Base-by-base conservation (phyloP, 768 basidiomycete genomes). In the Tulasnella calospora region DNA sequence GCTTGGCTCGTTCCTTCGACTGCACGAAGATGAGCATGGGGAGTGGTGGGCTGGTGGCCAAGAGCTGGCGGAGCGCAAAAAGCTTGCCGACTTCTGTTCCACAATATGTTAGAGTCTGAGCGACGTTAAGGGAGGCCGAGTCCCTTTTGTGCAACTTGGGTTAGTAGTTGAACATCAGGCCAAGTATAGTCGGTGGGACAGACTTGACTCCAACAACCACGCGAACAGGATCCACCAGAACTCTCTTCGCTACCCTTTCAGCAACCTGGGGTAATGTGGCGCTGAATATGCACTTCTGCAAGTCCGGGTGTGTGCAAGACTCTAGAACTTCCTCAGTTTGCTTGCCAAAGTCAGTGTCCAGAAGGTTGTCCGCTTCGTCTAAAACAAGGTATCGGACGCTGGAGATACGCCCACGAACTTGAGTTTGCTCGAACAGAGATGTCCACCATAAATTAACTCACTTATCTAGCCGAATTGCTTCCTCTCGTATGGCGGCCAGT, bases 181-280 rank as follows among this genome's bases (percentile, higher is more conserved):
- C 15, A 79, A 67, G 36, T 7, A 44, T 44, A 44, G 12, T 44
- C 6, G 13, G 41, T 15, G 41, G 41, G 41, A 87, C 94, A 81
- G 80, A 96, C 96, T 98, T 99, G 71, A 97, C 86, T 46, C 98
- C 98, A 38, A 98, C 96, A n/a, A 99, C 94, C 15, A 98, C 90
- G 13, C 98, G 90, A 74, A 98, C 91, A 5, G 95, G 94, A 82
- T 97, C 90, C 7, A 87, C 87, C 41, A 99, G 87, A 88, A 96
- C 93, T 33, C 88, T 88, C 89, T 95, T 91, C 0, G 95, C 95
- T 36, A 95, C 85, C 82, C 92, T 93, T 84, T 99, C 98, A 0
- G 89, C 92, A 13, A 91, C 90, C 15, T 94, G 91, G 23, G 97
- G 97, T 67, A 99, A 89, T 0, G 98, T 99, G 0, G 98, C 98